Conservation (phyloP, 1,284 basidiomycete species). For the Moesziomyces sp. region DNA sequence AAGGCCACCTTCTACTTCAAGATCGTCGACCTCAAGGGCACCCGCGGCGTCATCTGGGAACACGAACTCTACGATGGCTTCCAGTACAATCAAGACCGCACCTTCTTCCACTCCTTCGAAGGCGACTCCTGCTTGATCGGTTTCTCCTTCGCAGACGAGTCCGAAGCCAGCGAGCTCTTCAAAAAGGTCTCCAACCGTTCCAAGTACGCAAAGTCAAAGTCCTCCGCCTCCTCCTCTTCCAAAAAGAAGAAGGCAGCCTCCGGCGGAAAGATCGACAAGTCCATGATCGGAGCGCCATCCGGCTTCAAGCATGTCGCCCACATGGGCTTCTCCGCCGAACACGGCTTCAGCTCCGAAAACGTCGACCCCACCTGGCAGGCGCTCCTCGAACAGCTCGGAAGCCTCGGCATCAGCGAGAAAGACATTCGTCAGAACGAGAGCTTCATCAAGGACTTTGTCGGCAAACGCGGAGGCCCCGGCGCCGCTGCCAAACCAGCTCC, state of each 20-base stretch:
- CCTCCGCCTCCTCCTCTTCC: constrained; percentile 63
- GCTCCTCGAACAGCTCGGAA: constrained; percentile 78
- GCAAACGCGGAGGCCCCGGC: constrained; percentile 71
- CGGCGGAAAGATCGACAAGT: constrained; percentile 80
- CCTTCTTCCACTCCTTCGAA: constrained; percentile 92
- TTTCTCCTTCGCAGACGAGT: constrained; percentile 87
- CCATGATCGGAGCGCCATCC: constrained; percentile 85
- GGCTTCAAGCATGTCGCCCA: constrained; percentile 89
- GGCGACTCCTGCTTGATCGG: constrained; percentile 91
- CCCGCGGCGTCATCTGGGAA: constrained; percentile 89
- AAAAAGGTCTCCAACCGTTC: constrained; percentile 82
- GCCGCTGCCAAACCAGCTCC: constrained; percentile 46
- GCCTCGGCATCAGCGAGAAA: constrained; percentile 73
- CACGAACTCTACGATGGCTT: constrained; percentile 90
- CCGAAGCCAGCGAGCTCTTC: constrained; percentile 85
- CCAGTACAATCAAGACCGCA: constrained; percentile 84
- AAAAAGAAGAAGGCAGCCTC: constrained; percentile 70
- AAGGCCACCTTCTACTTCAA: constrained; percentile 59
- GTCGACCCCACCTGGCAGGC: constrained; percentile 93
- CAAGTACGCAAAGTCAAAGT: constrained; percentile 72
- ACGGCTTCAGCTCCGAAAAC: constrained; percentile 84
- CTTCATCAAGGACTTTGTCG: constrained; percentile 87
- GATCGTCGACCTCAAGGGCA: constrained; percentile 71
- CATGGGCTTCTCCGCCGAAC: constrained; percentile 90
- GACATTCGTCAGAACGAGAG: constrained; percentile 82